Conservation (phyloP, 257 asterid genomes). For the Nicotiana sylvestris region DNA sequence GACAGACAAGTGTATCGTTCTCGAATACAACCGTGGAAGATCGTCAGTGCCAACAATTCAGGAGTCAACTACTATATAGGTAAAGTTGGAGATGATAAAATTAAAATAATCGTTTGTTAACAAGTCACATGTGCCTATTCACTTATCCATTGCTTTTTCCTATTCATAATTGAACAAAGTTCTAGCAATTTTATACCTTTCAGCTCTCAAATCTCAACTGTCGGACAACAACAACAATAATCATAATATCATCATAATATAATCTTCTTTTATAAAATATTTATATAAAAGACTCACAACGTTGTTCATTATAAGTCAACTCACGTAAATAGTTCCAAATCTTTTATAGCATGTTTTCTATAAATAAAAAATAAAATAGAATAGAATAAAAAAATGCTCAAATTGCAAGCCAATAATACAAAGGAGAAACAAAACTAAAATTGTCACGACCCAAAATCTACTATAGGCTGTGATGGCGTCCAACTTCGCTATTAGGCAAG, state of each 20-base stretch:
- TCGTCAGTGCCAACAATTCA: too few species aligned
- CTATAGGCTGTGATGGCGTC: too few species aligned
- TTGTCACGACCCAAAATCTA: not conserved
- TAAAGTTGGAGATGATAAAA: too few species aligned
- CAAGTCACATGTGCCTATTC: not conserved
- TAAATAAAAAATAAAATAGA: not conserved
- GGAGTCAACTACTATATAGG: too few species aligned
- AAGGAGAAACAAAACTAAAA: not conserved
- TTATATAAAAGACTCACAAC: too few species aligned
- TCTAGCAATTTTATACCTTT: not conserved
- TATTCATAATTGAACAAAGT: not conserved
- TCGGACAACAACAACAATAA: not conserved
- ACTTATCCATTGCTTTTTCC: not conserved
- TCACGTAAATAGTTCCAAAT: not conserved
- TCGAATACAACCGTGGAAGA: too few species aligned
- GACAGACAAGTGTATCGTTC: too few species aligned
- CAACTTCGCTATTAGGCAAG: too few species aligned
- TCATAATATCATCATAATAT: too few species aligned
- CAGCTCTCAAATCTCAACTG: not conserved
- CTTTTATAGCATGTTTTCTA: too few species aligned
- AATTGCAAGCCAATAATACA: not conserved
- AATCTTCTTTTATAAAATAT: too few species aligned
- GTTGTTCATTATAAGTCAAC: not conserved
- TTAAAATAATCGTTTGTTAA: not conserved
- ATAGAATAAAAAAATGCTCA: not conserved